Base-by-base conservation (phyloP, 768 basidiomycete species). In the Hirschioporus abietinus region DNA sequence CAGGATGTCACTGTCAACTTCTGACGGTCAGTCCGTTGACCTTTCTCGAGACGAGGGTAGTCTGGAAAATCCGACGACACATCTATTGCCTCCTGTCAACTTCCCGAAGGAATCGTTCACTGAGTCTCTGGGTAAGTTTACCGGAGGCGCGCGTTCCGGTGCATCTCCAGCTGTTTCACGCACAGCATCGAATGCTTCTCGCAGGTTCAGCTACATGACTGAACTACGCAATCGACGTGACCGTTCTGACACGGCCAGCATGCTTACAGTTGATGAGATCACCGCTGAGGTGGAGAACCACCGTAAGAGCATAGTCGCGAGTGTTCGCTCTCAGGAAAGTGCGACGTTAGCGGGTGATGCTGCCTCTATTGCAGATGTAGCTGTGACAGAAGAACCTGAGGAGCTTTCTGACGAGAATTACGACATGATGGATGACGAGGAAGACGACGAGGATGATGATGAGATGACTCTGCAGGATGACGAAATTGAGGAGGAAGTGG, bases 261-360 rank as follows among this genome's bases (percentile, higher is more conserved):
- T 98, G 72, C 84, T 98, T 77, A 99, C 96, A 0, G 93, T 99
- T 25, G 96, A 99, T 73, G 95, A 99, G 78, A 97, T 99, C 72
- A 98, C 97, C 0, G 95, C 94, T 10, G 92, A 96, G 72, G 92
- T 99, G 8, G 96, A 91, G 75, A 81, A 80, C 66, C 71, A 80
- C 18, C 70, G 81, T 15, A 76, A 87, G 72, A 93, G 88, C 65
- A 76, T 78, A 52, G 42, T 52, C 42, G 76, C 78, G 8, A 58
- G 61, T 17, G 66, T 61, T 27, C 61, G 58, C 71, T 81, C 86
- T 42, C 78, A 85, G 66, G 85, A 83, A 64, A 87, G 84, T 71
- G 82, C 79, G 71, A 78, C 75, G 5, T 62, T 75, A 68, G 81
- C 81, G 26, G 78, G 80, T 17, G 88, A 81, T 62, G 79, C 79